Evolutionary conservation across 225 moss, liverwort and hornwort species (phyloP).

Genomic region (Lunularia cruciata): DNA sequence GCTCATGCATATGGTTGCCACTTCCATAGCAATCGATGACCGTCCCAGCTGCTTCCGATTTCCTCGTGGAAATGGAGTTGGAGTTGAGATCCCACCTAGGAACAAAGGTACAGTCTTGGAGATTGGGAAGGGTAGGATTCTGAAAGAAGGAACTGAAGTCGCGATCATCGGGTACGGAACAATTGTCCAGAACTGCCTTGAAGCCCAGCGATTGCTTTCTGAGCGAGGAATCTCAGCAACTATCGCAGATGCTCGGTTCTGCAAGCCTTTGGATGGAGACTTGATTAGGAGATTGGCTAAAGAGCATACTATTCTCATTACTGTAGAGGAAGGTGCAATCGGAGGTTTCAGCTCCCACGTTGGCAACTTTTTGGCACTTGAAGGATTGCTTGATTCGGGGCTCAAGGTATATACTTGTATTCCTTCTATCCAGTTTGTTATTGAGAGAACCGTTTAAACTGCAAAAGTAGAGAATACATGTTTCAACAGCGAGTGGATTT

Average conservation of each 20-base stretch:
- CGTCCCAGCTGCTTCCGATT: conserved; percentile 49
- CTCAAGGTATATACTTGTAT: conserved; percentile 26
- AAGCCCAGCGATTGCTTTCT: conserved; percentile 27
- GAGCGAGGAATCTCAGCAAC: conserved; percentile 44
- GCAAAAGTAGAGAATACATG: too few species aligned
- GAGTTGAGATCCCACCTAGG: conserved; percentile 30
- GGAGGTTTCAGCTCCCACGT: conserved; percentile 46
- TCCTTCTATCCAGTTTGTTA: too few species aligned
- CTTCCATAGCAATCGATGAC: conserved; percentile 41
- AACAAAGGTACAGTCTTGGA: conserved; percentile 36
- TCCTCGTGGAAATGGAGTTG: conserved; percentile 46
- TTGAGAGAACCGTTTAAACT: too few species aligned
- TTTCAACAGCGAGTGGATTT: too few species aligned
- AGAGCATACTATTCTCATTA: conserved; percentile 38
- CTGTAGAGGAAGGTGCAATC: conserved; percentile 44
- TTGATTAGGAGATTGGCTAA: conserved; percentile 32
- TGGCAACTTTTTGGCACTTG: conserved; percentile 41
- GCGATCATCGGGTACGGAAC: conserved; percentile 45
- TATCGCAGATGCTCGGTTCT: conserved; percentile 49
- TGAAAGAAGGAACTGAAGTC: conserved; percentile 41
- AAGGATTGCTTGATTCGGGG: conserved; percentile 41
- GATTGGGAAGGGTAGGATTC: conserved; percentile 43
- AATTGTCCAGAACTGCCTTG: conserved; percentile 48
- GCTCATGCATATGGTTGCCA: conserved; percentile 51
- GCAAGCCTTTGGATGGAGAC: conserved; percentile 44